Conservation (phyloP, 2,329 filamentous ascomycete species). For the Penicillium sp. region DNA sequence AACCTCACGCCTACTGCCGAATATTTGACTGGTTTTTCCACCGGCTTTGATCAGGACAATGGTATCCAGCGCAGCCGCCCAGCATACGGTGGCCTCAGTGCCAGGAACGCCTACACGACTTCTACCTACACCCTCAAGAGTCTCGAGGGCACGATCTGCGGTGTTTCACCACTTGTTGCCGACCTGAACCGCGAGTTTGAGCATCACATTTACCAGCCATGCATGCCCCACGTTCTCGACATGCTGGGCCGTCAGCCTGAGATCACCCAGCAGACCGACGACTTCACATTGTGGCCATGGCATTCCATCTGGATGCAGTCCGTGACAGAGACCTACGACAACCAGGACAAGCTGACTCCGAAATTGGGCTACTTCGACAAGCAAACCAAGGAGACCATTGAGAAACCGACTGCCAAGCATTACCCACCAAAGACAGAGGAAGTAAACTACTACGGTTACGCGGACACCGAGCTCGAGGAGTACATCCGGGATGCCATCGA, state of each 20-base stretch:
- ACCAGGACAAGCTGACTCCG: slow-evolving; percentile 27
- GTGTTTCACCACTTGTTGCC: slow-evolving; percentile 40
- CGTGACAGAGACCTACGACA: slow-evolving; percentile 29
- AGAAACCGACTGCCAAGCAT: slow-evolving; percentile 23
- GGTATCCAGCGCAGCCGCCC: slow-evolving; percentile 11
- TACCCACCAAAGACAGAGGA: slow-evolving; percentile 24
- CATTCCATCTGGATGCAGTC: slow-evolving; percentile 34
- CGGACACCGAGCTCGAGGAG: slow-evolving; percentile 29
- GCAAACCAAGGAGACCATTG: slow-evolving; percentile 26
- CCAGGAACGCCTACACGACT: slow-evolving; percentile 40
- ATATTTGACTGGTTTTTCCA: slow-evolving; percentile 25
- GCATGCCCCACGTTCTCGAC: slow-evolving; percentile 37
- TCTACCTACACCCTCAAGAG: slow-evolving; percentile 46
- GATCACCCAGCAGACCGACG: slow-evolving; percentile 19
- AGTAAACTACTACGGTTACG: slow-evolving; percentile 33
- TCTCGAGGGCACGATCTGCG: slow-evolving; percentile 41
- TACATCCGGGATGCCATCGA: slow-evolving; percentile 33
- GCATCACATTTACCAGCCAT: slow-evolving; percentile 45
- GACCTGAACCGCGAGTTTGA: slow-evolving; percentile 44
- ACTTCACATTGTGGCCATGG: slow-evolving; percentile 33
- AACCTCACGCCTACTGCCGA: slow-evolving; percentile 30
- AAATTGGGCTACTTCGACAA: slow-evolving; percentile 27
- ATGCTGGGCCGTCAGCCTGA: slow-evolving; percentile 24
- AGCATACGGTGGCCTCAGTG: slow-evolving; percentile 41
- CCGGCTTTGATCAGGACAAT: slow-evolving; percentile 25